Evolutionary conservation across 345 rosid genomes (phyloP), one percentile per base, ranked within the genome.

Genomic region (Kandelia obovata): DNA sequence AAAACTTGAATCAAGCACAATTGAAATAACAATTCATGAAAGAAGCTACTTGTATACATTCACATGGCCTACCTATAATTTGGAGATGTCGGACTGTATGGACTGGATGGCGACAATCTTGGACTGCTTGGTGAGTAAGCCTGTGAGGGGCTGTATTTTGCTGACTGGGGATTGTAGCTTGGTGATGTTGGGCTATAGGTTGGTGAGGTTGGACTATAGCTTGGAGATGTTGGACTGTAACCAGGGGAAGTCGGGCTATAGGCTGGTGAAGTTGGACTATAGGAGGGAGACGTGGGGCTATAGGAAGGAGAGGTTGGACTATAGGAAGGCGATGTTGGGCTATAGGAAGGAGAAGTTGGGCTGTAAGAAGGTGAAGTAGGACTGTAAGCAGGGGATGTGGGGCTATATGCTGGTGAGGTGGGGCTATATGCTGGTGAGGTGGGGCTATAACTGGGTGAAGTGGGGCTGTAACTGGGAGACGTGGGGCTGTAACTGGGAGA

Each of bases 121-220:
- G 98, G 91, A 72, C 90, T 92, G 81, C 96, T 94, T 9, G 96
- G 99, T 27, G 96, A 95, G 82, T 91, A 92, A 5, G 93, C 96
- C 61, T 83, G 71, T 11, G 96, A 92, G 1, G 97, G 99, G 58
- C 88, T 91, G 73, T 92, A 92, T 43, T 86, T 77, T 0, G 98
- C 96, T 1, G 98, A 91, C 2, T 96, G 91, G 1, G 96, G 97
- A 30, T 95, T 93, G 76, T 87, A 94, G 75, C 92, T 52, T 37
- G 79, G 79, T 19, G 79, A 75, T 8, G 79, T 75, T 2, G 79
- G 79, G 21, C 79, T 75, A 27, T 75, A 75, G 53, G 73, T 62
- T 16, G 78, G 77, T 1, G 73, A 74, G 2, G 77, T 74, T 43
- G 77, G 77, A 31, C 72, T 74, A 20, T 74, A 74, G 65, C 68